Evolutionary conservation across 2,329 filamentous ascomycete species (phyloP), one percentile per base, ranked within the genome.

Genomic region (Ophiostoma sp.): DNA sequence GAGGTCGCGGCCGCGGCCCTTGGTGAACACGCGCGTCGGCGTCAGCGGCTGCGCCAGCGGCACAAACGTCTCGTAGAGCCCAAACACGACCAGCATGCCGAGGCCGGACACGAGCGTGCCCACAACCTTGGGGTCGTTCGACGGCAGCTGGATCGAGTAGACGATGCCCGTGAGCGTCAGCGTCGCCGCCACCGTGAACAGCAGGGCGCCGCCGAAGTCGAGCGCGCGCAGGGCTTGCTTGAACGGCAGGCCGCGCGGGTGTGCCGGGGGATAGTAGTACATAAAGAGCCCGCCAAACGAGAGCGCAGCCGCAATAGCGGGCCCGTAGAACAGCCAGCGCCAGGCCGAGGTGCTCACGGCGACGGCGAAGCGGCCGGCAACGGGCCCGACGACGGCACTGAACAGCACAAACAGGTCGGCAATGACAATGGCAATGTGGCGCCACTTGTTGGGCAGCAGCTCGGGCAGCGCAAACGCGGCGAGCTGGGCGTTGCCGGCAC

Each of bases 391-490:
- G 38, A 82, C 77, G 9, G 83, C 80, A 2, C 79, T 77, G 67
- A 83, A 74, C 64, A 80, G 80, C 14, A 80, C 78, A 2, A 76
- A 76, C 36, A 77, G 71, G 71, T 81, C 79, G 4, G 80, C 79
- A 62, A 82, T 74, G 2, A 79, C 78, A 67, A 81, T 77, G 65
- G 76, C 78, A 42, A 78, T 79, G 71, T 82, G 79, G 67, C 80
- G 74, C 79, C 80, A 82, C 72, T 82, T 82, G 74, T 82, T 82
- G 0, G 80, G 80, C 1, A 83, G 76, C 36, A 83, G 76, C 70
- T 82, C 80, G 5, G 80, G 79, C 7, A 82, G 76, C 7, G 78
- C 79, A 72, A 82, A 81, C 55, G 79, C 80, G 16, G 78, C 80
- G 67, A 80, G 75, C 73, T 82, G 79, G 41, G 78, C 79, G 62